phyloP scores from a whole-genome alignment of 495 filamentous ascomycete genomes.

The Tuber microsphaerosporum region DNA sequence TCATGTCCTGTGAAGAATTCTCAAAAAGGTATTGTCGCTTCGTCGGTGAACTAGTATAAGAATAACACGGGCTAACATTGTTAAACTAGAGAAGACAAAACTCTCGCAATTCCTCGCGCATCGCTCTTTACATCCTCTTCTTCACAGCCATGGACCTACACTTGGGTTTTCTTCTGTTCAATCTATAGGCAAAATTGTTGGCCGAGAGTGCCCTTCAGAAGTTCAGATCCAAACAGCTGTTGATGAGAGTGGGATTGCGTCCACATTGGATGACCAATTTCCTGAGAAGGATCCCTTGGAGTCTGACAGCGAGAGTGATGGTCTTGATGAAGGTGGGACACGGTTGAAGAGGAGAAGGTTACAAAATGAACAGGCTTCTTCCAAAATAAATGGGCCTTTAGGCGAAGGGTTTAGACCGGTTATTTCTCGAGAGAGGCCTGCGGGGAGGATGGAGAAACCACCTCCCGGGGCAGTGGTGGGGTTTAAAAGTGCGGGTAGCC shows the following conservation, averaged over 20 bases:
- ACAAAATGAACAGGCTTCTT: slow-evolving; percentile 27
- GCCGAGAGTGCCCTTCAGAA: slow-evolving; percentile 50
- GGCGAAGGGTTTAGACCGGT: slow-evolving; percentile 38
- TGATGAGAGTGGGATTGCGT: slow-evolving; percentile 45
- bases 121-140: slow-evolving; percentile 46
- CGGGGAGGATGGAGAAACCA: slow-evolving; percentile 28
- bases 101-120: slow-evolving; percentile 58
- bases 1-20: slow-evolving; percentile 67
- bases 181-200: slow-evolving; percentile 57
- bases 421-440: slow-evolving; percentile 36
- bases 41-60: slow-evolving; percentile 10
- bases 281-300: slow-evolving; percentile 51
- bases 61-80: slow-evolving; percentile 24
- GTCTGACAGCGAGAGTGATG: slow-evolving; percentile 40
- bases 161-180: slow-evolving; percentile 52
- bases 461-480: slow-evolving; percentile 20
- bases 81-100: slow-evolving; percentile 51
- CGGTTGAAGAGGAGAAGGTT: slow-evolving; percentile 44
- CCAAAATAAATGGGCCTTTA: slow-evolving; percentile 32
- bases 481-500: slow-evolving; percentile 32
- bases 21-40: slow-evolving; percentile 41
- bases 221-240: slow-evolving; percentile 48
- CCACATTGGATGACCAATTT: slow-evolving; percentile 57
- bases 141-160: slow-evolving; percentile 55
- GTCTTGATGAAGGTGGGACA: slow-evolving; percentile 35